Evolutionary conservation across 2,329 filamentous ascomycete species (phyloP).

Genomic region (Byssothecium circinans): DNA sequence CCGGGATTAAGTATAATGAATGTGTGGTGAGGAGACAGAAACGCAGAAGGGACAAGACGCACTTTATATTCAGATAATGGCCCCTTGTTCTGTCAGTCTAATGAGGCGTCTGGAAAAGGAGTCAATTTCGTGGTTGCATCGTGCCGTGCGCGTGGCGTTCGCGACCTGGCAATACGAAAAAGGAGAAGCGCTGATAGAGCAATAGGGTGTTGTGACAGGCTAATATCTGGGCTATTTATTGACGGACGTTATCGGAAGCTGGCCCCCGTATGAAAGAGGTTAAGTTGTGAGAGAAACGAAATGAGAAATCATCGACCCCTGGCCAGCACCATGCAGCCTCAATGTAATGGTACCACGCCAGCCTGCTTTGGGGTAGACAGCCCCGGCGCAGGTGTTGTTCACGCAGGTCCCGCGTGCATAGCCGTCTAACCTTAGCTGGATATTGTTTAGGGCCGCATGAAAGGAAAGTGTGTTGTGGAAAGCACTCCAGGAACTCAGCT

Average conservation of each 20-base stretch:
- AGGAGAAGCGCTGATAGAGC: constrained; percentile 30
- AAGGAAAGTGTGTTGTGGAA: neutral
- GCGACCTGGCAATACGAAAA: constrained; percentile 31
- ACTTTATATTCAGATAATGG: constrained; percentile 40
- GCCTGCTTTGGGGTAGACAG: constrained; percentile 17
- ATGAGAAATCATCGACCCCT: constrained; percentile 38
- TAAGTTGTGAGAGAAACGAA: constrained; percentile 30
- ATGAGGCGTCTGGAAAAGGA: constrained; percentile 32
- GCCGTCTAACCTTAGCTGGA: constrained; percentile 11
- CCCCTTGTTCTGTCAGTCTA: constrained; percentile 33
- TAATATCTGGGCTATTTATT: constrained; percentile 35
- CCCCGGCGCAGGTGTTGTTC: constrained; percentile 20
- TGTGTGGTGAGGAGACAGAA: constrained; percentile 37
- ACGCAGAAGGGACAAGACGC: constrained; percentile 17
- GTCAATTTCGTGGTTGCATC: constrained; percentile 27
- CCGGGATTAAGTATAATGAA: constrained; percentile 42
- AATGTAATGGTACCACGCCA: constrained; percentile 24
- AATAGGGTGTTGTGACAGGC: constrained; percentile 23
- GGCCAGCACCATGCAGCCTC: constrained; percentile 32
- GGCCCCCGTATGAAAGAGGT: constrained; percentile 23
- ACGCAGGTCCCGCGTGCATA: constrained; percentile 12
- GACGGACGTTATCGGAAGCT: constrained; percentile 34
- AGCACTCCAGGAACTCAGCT: too few species aligned
- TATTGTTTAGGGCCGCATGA: constrained; percentile 10
- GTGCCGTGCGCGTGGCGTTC: constrained; percentile 27